Percentiles rank a stretch among this genome's conserved stretches.
phyloP scores from a whole-genome alignment of 495 filamentous ascomycete genomes.

The Pseudomonodictys pantanalensis region DNA sequence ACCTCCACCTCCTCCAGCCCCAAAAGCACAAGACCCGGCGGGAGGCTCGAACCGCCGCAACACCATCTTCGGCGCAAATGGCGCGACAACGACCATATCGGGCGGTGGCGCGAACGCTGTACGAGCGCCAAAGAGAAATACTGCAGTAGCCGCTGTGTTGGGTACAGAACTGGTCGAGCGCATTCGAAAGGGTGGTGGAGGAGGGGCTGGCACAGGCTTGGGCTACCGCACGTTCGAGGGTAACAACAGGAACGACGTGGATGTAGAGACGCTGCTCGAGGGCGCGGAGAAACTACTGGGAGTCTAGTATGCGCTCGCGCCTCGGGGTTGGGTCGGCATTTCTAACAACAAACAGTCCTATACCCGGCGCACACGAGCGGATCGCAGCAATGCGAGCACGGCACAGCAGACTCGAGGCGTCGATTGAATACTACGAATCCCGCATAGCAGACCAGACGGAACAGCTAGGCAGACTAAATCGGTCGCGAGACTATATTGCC shows the following conservation, averaged over 20 bases:
- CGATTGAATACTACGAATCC: conserved; percentile 73
- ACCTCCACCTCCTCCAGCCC: conserved; percentile 59
- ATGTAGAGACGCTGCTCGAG: conserved; percentile 79
- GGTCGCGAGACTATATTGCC: conserved; percentile 47
- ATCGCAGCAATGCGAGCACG: conserved; percentile 70
- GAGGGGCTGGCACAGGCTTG: conserved; percentile 41
- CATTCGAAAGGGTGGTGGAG: conserved; percentile 59
- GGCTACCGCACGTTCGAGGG: conserved; percentile 41
- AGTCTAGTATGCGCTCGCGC: conserved; percentile 64
- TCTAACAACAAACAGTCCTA: conserved; percentile 51
- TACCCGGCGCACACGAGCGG: conserved; percentile 76
- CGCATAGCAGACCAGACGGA: conserved; percentile 74
- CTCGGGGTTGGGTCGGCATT: not conserved
- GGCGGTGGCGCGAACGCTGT: conserved; percentile 52
- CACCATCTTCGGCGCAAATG: conserved; percentile 47
- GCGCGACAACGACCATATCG: conserved; percentile 43
- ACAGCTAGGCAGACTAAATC: conserved; percentile 72
- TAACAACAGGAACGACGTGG: conserved; percentile 61
- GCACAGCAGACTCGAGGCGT: conserved; percentile 68
- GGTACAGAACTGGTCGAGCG: conserved; percentile 83
- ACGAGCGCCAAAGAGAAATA: conserved; percentile 65
- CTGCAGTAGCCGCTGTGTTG: conserved; percentile 84
- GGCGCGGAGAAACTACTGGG: conserved; percentile 88
- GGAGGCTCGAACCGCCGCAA: conserved; percentile 49
- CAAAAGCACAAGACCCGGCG: conserved; percentile 40